Evolutionary conservation across 495 filamentous ascomycete species (phyloP), one percentile per base, ranked within the genome.

Genomic region (Pyronema omphalodes): DNA sequence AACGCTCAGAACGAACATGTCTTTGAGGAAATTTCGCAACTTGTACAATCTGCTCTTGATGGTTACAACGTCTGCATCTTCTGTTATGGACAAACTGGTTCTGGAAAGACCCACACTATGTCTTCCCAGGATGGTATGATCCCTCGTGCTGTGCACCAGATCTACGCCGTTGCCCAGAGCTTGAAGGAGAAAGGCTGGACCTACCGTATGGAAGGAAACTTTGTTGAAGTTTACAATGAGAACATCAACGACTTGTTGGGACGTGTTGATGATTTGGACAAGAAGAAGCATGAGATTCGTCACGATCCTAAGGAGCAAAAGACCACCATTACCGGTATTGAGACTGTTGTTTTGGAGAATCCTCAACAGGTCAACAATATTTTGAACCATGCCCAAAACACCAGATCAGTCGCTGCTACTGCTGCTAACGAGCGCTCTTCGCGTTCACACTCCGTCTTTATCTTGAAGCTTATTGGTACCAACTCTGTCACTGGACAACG

Each of bases 11-110:
- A 99, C 63, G 73, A 74, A 19, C 82, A 94, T 54, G 80, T 99
- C 7, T 99, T 96, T 66, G 88, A 86, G 54, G 91, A 95, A 63
- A 96, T 96, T 69, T 91, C 85, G 55, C 93, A 99, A 61, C 77
- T 99, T 18, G 88, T 99, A 9, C 91, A 99, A 70, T 88, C 82
- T 58, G 93, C 93, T 0, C 73, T 99, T 44, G 91, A 99, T 65
- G 91, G 91, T 12, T 96, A 95, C 69, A 99, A 99, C 64, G 91
- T 99, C 36, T 95, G 89, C 68, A 96, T 99, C 58, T 94, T 99
- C 71, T 95, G 88, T 66, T 99, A 99, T 66, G 91, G 91, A 37
- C 91, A 99, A 66, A 98, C 91, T 3, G 91, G 91, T 3, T 89
- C 88, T 36, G 91, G 91, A 44, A 98, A 98, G 72, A 98, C 91